Percentiles rank a stretch among this genome's conserved stretches.
These are phyloP conservation scores for Colletotrichum gigasporum DNA, from an alignment of 2,329 filamentous ascomycete species.

Conservation along the genomic window DNA sequence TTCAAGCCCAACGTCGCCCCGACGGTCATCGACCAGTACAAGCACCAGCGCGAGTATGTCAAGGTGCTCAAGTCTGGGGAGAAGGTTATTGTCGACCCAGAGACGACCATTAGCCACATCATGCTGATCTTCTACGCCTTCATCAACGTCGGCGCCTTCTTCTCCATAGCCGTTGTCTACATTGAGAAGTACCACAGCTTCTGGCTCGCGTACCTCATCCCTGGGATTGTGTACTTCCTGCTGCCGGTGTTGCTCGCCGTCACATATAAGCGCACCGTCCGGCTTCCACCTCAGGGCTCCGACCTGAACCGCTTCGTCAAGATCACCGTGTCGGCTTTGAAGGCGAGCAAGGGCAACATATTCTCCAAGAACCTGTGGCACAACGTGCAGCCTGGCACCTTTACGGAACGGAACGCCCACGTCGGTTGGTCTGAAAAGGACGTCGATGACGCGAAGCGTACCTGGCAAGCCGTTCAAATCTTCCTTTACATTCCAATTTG, in stretches of 20 bases:
- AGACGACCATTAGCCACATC: conserved; percentile 70
- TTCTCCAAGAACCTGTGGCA: conserved; percentile 67
- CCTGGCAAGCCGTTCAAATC: conserved; percentile 51
- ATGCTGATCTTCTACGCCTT: conserved; percentile 72
- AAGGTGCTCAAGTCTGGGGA: conserved; percentile 66
- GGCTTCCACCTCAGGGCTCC: conserved; percentile 70
- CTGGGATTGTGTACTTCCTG: conserved; percentile 63
- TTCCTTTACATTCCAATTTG: conserved; percentile 53
- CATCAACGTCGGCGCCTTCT: conserved; percentile 64
- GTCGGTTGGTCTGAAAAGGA: conserved; percentile 72
- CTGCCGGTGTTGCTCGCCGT: conserved; percentile 66
- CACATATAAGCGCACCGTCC: conserved; percentile 66
- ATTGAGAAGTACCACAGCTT: conserved; percentile 61
- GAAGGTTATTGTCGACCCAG: conserved; percentile 74
- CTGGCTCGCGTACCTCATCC: conserved; percentile 57
- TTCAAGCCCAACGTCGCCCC: conserved; percentile 81
- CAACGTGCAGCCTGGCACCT: conserved; percentile 62
- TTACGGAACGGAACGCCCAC: conserved; percentile 53
- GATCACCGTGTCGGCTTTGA: conserved; percentile 63
- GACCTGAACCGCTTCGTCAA: conserved; percentile 69
- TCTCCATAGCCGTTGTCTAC: conserved; percentile 61
- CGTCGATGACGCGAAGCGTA: conserved; percentile 72
- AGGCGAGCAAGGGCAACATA: conserved; percentile 61
- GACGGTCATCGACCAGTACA: conserved; percentile 73
- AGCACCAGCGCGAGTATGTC: conserved; percentile 40